A percentile compares a stretch with the other conserved stretches of the same genome.
phyloP scores from a whole-genome alignment of 2,329 filamentous ascomycete genomes.

The Hypoxylon sp. region DNA sequence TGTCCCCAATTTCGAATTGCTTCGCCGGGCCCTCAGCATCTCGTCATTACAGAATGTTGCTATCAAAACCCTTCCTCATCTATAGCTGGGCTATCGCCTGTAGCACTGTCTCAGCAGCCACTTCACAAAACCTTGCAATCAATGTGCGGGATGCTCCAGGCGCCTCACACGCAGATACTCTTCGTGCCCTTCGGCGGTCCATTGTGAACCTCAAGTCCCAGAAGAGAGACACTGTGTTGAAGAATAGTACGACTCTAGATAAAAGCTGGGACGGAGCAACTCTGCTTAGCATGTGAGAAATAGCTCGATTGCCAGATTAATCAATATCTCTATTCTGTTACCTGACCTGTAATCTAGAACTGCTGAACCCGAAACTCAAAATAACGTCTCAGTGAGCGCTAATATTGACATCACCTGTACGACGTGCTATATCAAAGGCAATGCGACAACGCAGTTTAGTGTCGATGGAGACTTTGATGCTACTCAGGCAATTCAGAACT shows the following conservation, averaged over 20 bases:
- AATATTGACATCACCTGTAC: conserved; percentile 62
- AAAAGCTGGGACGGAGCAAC: conserved; percentile 46
- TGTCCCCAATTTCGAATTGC: neutral
- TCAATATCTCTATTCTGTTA: conserved; percentile 30
- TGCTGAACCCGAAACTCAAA: conserved; percentile 36
- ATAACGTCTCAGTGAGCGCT: conserved; percentile 40
- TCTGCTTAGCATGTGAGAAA: conserved; percentile 41
- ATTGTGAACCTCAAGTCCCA: conserved; percentile 36
- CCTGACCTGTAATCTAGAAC: conserved; percentile 25
- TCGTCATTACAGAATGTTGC: conserved; percentile 29
- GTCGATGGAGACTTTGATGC: conserved; percentile 61
- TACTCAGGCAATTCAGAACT: conserved; percentile 53
- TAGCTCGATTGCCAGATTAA: neutral
- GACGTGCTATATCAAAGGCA: conserved; percentile 67
- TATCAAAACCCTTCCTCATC: conserved; percentile 14
- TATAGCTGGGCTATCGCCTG: conserved; percentile 33
- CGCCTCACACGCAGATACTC: conserved; percentile 43
- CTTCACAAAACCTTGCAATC: conserved; percentile 36
- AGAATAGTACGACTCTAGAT: conserved; percentile 42
- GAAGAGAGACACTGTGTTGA: conserved; percentile 43
- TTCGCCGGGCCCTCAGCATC: conserved; percentile 4
- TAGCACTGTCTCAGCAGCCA: conserved; percentile 19
- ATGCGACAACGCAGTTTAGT: conserved; percentile 60
- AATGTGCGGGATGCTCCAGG: conserved; percentile 46
- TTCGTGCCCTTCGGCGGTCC: conserved; percentile 47